Conservation (phyloP, 768 basidiomycete genomes). For the Mycena galopus region DNA sequence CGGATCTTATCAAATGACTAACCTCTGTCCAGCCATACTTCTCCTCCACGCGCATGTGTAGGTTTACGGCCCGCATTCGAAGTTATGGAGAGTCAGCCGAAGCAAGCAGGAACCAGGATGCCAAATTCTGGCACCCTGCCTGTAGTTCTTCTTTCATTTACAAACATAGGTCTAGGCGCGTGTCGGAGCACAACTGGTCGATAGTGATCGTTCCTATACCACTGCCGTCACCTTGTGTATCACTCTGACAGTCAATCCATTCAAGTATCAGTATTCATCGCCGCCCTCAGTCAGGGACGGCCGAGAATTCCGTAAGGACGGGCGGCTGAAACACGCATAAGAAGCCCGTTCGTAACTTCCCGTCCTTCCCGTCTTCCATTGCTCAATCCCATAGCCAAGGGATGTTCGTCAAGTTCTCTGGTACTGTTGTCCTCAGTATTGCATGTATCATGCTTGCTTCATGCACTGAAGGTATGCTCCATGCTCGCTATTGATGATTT, state of each 20-base stretch:
- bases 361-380: not conserved
- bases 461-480: too few species aligned
- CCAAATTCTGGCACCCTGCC: too few species aligned
- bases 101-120: not conserved
- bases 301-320: not conserved
- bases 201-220: constrained; percentile 10
- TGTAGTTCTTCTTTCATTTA: not conserved
- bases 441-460: too few species aligned
- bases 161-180: constrained; percentile 1
- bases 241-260: too few species aligned
- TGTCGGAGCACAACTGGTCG: not conserved
- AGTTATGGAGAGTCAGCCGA: constrained; percentile 4
- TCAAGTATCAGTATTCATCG: not conserved
- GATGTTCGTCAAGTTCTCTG: constrained; percentile 6
- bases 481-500: too few species aligned
- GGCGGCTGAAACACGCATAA: constrained; percentile 4
- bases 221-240: too few species aligned
- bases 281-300: constrained; percentile 10
- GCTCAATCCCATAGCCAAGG: not conserved
- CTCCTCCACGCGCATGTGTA: not conserved
- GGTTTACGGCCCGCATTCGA: constrained; percentile 4
- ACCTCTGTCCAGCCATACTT: not conserved
- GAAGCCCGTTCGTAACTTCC: not conserved
- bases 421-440: constrained; percentile 2
- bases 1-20: constrained; percentile 3